These are phyloP conservation scores for Brettanomyces custersianus DNA, from an alignment of 805 yeast species.

Conservation along the genomic window DNA sequence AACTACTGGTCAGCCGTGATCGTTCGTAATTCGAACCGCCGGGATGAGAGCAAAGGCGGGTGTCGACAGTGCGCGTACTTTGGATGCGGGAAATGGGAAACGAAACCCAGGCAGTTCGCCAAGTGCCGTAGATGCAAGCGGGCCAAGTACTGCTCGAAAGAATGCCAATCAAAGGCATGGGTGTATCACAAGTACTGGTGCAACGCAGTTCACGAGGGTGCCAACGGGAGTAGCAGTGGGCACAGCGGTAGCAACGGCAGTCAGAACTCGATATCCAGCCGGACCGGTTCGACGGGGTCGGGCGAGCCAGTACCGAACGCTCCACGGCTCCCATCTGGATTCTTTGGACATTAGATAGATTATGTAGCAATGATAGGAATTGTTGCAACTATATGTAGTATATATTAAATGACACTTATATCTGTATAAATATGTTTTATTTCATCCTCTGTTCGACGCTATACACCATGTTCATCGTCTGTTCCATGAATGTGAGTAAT, in stretches of 20 bases:
- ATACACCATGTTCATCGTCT: slow-evolving; percentile 61
- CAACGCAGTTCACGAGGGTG: slow-evolving; percentile 24
- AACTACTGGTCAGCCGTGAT: slow-evolving; percentile 97
- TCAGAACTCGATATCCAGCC: neutral
- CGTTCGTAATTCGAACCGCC: slow-evolving; percentile 90
- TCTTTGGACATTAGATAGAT: neutral
- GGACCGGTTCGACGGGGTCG: no score
- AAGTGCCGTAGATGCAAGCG: slow-evolving; percentile 91
- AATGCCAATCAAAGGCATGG: slow-evolving; percentile 91
- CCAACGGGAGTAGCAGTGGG: slow-evolving; percentile 8
- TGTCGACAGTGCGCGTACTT: slow-evolving; percentile 92
- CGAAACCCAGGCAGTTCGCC: slow-evolving; percentile 82
- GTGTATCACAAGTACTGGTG: slow-evolving; percentile 93
- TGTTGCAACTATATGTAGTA: no score
- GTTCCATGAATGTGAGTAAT: slow-evolving; percentile 92
- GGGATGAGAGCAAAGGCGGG: slow-evolving; percentile 81
- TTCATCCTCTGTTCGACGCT: slow-evolving; percentile 27
- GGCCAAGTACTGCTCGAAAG: slow-evolving; percentile 89
- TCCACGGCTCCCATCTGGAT: slow-evolving; percentile 1
- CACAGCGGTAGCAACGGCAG: neutral
- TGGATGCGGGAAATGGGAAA: slow-evolving; percentile 93
- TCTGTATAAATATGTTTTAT: neutral
- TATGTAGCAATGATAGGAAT: slow-evolving; percentile 2
- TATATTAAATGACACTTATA: neutral
- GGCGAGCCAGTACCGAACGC: no score